Percentiles rank a stretch among this genome's conserved stretches.
phyloP scores from a whole-genome alignment of 495 filamentous ascomycete genomes.

The Copromyces sp. region DNA sequence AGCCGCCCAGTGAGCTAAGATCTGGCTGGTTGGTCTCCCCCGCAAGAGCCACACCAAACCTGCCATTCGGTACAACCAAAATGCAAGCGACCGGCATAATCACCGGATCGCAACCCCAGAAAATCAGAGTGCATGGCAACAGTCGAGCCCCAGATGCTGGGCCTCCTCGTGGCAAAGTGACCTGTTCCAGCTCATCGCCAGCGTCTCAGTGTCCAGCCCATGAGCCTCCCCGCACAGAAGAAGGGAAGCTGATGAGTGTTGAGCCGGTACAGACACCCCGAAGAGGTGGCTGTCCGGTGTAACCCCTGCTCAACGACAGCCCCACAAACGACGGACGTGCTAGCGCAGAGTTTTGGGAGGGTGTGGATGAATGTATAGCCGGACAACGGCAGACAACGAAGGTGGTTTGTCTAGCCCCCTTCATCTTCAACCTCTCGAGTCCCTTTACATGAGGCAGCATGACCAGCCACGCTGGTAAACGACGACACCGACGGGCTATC shows the following conservation, averaged over 20 bases:
- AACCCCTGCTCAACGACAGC: not conserved
- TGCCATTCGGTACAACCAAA: not conserved
- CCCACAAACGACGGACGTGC: not conserved
- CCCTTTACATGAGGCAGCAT: not conserved
- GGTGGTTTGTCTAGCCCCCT: not conserved
- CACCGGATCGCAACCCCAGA: not conserved
- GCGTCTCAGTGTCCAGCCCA: not conserved
- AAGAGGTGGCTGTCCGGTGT: not conserved
- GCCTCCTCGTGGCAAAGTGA: not conserved
- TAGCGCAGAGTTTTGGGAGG: not conserved
- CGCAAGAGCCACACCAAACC: not conserved
- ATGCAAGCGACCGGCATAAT: not conserved
- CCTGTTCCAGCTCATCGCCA: not conserved
- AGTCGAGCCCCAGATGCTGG: not conserved
- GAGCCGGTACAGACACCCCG: not conserved
- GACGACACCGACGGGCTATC: not conserved
- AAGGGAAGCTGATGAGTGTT: not conserved
- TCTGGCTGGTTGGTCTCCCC: not conserved
- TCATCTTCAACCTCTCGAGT: not conserved
- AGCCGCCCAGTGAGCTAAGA: conserved; percentile 2
- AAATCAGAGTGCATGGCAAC: not conserved
- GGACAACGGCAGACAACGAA: not conserved
- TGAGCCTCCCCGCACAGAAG: not conserved
- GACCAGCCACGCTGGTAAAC: not conserved
- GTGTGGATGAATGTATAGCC: not conserved